Base-by-base conservation (phyloP, 1,284 basidiomycete genomes). In the Athelia psychrophila region DNA sequence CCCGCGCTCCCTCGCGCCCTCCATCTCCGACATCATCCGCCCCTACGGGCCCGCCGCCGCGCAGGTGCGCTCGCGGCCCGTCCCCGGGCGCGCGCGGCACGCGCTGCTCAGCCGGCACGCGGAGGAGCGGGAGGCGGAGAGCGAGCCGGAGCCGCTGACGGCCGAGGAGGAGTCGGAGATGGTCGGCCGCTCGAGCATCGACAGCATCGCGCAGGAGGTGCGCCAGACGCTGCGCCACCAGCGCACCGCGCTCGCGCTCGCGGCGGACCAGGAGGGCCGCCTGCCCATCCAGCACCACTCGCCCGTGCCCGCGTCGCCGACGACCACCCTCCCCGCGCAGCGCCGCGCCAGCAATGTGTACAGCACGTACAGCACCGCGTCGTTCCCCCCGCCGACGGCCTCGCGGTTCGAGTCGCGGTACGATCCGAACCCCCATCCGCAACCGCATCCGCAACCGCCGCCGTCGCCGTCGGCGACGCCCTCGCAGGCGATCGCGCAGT, bases 21-120 rank as follows among this genome's bases (percentile, higher is more conserved):
- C 88, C 18, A 93, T 92, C 62, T 88, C 85, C 44, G 90, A 93
- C 51, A 92, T 92, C 55, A 92, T 92, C 54, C 82, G 86, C 44
- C 79, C 77, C 24, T 83, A 92, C 67, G 81, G 84, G 3, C 84
- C 84, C 25, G 73, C 74, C 24, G 73, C 80, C 54, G 72, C 73
- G 48, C 79, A 79, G 59, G 53, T 63, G 10, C 76, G 74, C 30
- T 68, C 74, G 18, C 70, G 74, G 49, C 73, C 75, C 49, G 63
- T 74, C 16, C 72, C 75, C 16, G 64, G 66, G 36, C 74, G 77
- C 48, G 69, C 75, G 25, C 79, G 72, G 55, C 72, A 77, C 54
- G 72, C 71, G 16, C 58, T 60, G 24, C 77, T 77, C 63, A 62
- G 70, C 23, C 72, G 71, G 15, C 62, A 79, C 6, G 74, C 77